These are phyloP conservation scores for Aspergillus panamensis DNA, from an alignment of 495 filamentous ascomycete genomes.

Conservation along the genomic window DNA sequence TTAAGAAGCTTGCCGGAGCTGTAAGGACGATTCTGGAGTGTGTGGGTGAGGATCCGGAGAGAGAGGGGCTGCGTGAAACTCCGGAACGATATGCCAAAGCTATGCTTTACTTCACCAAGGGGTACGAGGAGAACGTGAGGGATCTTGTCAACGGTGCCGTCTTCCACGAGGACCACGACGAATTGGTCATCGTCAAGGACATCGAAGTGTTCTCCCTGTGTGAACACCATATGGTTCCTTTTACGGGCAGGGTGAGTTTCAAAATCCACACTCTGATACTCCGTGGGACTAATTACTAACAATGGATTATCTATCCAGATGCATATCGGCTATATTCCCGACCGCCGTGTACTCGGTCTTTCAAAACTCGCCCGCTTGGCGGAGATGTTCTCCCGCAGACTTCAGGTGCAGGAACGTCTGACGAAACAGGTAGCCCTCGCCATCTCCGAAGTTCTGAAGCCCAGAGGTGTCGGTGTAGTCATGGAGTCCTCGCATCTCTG, in stretches of 20 bases:
- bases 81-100: slow-evolving; percentile 92
- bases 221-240: slow-evolving; percentile 97
- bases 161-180: slow-evolving; percentile 95
- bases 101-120: slow-evolving; percentile 98
- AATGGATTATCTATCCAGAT: slow-evolving; percentile 52
- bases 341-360: slow-evolving; percentile 81
- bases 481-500: slow-evolving; percentile 98
- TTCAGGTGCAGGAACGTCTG: slow-evolving; percentile 93
- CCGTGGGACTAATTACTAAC: slow-evolving; percentile 6
- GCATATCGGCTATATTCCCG: slow-evolving; percentile 97
- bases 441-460: slow-evolving; percentile 85
- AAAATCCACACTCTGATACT: neutral
- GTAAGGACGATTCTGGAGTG: slow-evolving; percentile 91
- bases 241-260: slow-evolving; percentile 75
- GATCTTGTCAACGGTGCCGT: slow-evolving; percentile 93
- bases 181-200: slow-evolving; percentile 95
- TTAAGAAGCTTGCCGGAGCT: slow-evolving; percentile 78
- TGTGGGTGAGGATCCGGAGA: slow-evolving; percentile 89
- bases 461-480: slow-evolving; percentile 87
- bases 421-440: slow-evolving; percentile 96
- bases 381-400: slow-evolving; percentile 90
- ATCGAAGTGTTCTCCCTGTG: slow-evolving; percentile 95
- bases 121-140: slow-evolving; percentile 92
- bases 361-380: slow-evolving; percentile 94
- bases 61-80: slow-evolving; percentile 83